These are phyloP conservation scores for Phialophora expanda DNA, from an alignment of 2,329 filamentous ascomycete genomes.

Conservation along the genomic window DNA sequence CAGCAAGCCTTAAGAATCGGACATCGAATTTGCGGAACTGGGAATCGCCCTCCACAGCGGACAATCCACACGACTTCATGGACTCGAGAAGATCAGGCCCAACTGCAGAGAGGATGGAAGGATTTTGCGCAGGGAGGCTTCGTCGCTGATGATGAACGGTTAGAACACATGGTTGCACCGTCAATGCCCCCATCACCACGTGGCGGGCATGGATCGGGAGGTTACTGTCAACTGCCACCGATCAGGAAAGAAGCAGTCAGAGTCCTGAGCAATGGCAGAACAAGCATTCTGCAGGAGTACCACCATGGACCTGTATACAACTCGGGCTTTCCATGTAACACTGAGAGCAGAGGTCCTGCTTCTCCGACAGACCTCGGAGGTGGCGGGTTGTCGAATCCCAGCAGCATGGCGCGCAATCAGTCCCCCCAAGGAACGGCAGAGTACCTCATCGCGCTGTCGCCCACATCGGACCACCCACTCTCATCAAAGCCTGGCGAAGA, in stretches of 20 bases:
- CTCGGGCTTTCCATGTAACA: background rate
- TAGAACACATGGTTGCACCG: background rate
- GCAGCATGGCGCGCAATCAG: background rate
- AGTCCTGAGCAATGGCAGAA: slow-evolving; percentile 26
- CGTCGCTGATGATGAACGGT: slow-evolving; percentile 22
- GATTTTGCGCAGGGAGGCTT: slow-evolving; percentile 26
- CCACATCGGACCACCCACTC: background rate
- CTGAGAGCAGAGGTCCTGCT: background rate
- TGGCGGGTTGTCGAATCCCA: background rate
- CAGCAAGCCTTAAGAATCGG: background rate
- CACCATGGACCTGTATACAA: background rate
- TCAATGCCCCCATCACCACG: background rate
- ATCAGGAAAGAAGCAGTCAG: slow-evolving; percentile 18
- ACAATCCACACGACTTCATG: background rate
- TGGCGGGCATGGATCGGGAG: background rate
- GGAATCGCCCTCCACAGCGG: slow-evolving; percentile 4
- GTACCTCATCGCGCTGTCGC: background rate
- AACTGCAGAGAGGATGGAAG: slow-evolving; percentile 25
- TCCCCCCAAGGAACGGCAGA: too few relatives aligned
- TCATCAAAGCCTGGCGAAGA: background rate
- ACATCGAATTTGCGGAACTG: background rate
- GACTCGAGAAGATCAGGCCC: slow-evolving; percentile 20
- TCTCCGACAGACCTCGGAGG: background rate
- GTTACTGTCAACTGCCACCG: background rate
- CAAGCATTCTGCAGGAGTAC: slow-evolving; percentile 23